A percentile compares a stretch with the other conserved stretches of the same genome.
These are phyloP conservation scores for Camellia sinensis DNA, from an alignment of 148 eudicot genomes.

Conservation along the genomic window DNA sequence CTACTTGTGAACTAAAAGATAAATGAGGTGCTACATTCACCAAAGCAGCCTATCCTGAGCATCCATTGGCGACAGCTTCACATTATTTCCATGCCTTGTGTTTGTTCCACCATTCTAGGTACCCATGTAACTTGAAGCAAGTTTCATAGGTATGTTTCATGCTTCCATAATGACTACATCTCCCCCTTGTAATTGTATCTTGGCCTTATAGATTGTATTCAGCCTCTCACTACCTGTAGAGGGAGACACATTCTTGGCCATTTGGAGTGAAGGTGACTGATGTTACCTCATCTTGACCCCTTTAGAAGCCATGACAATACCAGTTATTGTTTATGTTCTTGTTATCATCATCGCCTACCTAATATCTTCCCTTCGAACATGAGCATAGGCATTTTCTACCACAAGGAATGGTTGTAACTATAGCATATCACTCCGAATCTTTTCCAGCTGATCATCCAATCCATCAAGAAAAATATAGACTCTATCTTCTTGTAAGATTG, in stretches of 20 bases:
- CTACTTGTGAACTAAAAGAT: not conserved
- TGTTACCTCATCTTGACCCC: not conserved
- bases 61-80: not conserved
- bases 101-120: not conserved
- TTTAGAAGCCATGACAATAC: constrained; percentile 2
- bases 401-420: no score
- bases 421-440: no score
- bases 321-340: not conserved
- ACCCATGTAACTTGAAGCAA: not conserved
- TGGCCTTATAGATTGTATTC: not conserved
- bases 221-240: not conserved
- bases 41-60: not conserved
- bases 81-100: not conserved
- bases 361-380: no score
- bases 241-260: not conserved
- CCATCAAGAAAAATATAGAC: no score
- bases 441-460: no score
- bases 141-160: not conserved
- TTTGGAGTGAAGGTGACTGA: not conserved
- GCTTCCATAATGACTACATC: not conserved
- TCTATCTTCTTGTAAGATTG: no score
- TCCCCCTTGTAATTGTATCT: not conserved
- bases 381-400: no score
- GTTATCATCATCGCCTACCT: not conserved
- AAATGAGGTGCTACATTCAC: not conserved